Evolutionary conservation across 2,329 filamentous ascomycete species (phyloP).

Genomic region (Stemphylium beticola): DNA sequence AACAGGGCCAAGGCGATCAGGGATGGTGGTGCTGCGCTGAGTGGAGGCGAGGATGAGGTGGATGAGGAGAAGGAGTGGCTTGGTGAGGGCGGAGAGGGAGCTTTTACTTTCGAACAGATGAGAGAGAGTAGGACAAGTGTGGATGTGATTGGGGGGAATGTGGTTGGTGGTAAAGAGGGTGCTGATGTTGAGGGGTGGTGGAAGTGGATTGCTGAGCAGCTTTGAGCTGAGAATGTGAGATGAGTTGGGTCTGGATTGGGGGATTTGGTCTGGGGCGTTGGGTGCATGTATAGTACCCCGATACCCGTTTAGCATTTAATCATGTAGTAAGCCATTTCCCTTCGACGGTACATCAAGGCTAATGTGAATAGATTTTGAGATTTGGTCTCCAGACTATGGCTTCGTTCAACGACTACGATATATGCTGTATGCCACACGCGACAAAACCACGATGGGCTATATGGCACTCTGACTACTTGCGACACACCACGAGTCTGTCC

Average conservation of each 20-base stretch:
- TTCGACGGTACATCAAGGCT: too few species aligned
- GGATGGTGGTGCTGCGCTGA: constrained; percentile 76
- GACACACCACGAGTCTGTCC: too few species aligned
- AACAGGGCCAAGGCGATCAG: constrained; percentile 79
- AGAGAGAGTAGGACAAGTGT: constrained; percentile 81
- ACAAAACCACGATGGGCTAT: too few species aligned
- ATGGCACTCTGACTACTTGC: too few species aligned
- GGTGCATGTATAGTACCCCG: background rate
- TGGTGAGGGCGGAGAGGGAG: constrained; percentile 77
- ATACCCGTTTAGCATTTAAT: too few species aligned
- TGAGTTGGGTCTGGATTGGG: background rate
- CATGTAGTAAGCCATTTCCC: too few species aligned
- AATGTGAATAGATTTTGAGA: too few species aligned
- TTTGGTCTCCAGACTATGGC: too few species aligned
- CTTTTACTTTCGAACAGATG: constrained; percentile 82
- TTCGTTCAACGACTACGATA: too few species aligned
- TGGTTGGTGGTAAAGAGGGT: constrained; percentile 62
- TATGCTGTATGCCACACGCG: too few species aligned
- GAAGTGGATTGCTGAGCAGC: constrained; percentile 81
- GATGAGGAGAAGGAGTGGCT: constrained; percentile 82
- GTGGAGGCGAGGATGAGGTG: constrained; percentile 55
- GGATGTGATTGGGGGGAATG: constrained; percentile 77
- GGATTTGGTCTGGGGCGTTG: background rate
- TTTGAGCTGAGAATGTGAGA: constrained; percentile 54
- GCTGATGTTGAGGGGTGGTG: constrained; percentile 85